Base-by-base conservation (phyloP, 2,329 filamentous ascomycete species). In the Aspergillus pseudonomiae region DNA sequence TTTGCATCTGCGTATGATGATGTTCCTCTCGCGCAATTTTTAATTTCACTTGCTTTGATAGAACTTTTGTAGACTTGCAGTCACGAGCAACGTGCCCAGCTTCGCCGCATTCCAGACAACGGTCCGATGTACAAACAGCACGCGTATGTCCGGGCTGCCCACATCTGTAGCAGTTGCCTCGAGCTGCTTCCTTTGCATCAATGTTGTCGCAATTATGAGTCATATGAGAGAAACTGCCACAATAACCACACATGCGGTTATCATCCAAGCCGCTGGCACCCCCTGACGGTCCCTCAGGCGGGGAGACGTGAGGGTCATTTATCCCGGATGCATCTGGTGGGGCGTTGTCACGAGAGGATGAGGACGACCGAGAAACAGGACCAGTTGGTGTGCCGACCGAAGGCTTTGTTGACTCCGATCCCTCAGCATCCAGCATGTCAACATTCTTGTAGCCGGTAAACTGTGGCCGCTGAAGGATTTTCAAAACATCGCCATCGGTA, bases 401-500 rank as follows among this genome's bases (percentile, higher is more conserved):
- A 48, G 67, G 61, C 9, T 52, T 58, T 16, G 48, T 46, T 12
- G 67, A 46, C 19, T 65, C 63, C 28, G 61, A 34, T 10, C 65
- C 62, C 30, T 71, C 68, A n/a, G 67, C 70, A 61, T 81, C 80
- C 14, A 71, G 63, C 80, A 82, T 82, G 59, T 81, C 78, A 36
- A 80, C 69, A 59, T 81, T 75, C 52, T 78, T 77, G 63, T 78
- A 77, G 60, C 80, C 80, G 16, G 75, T 79, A 59, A 82, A 78
- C 32, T 86, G 84, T 48, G 85, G 84, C 66, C 81, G 82, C 50
- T 80, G 78, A 19, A 91, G 80, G 71, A 90, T 80, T 26, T 71
- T 78, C 63, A 82, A 73, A 2, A 91, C 74, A 71, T 91, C 82
- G 14, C 87, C 94, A 48, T 87, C 84, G 0, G 92, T 97, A 76